These are phyloP conservation scores for Puya raimondii DNA, from an alignment of 176 grass and related monocot genomes.

Conservation along the genomic window DNA sequence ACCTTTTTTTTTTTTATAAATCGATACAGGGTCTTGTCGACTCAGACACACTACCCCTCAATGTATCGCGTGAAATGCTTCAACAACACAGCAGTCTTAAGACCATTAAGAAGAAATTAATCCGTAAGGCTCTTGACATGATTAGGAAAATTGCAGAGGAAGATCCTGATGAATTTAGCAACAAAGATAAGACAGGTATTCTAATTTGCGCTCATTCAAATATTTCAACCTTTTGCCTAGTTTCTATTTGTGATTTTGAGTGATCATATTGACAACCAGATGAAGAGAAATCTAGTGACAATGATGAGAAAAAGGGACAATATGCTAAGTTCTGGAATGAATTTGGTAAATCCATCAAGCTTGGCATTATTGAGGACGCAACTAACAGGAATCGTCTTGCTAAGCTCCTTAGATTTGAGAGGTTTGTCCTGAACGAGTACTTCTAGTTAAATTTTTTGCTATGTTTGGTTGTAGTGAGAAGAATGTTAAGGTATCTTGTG, in stretches of 20 bases:
- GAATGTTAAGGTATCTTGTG: conserved; percentile 2
- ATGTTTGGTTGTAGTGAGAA: background rate
- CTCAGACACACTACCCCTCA: conserved; percentile 89
- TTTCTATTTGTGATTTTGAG: background rate
- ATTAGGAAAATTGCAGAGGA: conserved; percentile 86
- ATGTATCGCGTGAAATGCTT: conserved; percentile 96
- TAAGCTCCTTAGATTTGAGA: conserved; percentile 94
- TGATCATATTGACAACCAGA: conserved; percentile 25
- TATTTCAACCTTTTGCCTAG: background rate
- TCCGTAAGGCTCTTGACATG: conserved; percentile 95
- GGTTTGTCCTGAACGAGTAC: conserved; percentile 26
- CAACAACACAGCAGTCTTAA: conserved; percentile 94
- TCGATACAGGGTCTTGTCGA: conserved; percentile 75
- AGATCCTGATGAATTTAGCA: conserved; percentile 80
- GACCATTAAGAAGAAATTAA: conserved; percentile 97
- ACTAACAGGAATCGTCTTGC: conserved; percentile 96
- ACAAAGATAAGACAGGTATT: conserved; percentile 93
- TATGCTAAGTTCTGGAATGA: conserved; percentile 97
- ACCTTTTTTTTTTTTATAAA: background rate
- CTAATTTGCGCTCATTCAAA: background rate
- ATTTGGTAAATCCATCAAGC: conserved; percentile 95
- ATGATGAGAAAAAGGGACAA: conserved; percentile 86
- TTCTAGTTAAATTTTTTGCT: background rate
- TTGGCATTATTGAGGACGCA: conserved; percentile 97
- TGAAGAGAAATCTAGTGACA: conserved; percentile 47